Conservation (phyloP, 2,329 filamentous ascomycete species). For the Amauroascus niger region DNA sequence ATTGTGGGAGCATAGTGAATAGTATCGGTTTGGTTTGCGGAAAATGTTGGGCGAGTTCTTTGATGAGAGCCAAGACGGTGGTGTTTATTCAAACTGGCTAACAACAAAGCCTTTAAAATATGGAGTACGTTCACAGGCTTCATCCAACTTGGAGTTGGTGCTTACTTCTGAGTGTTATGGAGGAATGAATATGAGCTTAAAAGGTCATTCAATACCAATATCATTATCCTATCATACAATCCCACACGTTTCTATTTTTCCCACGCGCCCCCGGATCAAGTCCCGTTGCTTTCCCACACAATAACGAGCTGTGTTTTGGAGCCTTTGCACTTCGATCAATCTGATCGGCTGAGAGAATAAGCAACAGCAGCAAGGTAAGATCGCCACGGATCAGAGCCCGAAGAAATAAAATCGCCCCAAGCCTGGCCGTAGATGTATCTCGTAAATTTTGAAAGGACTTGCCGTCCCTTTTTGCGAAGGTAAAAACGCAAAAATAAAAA, state of each 20-base stretch:
- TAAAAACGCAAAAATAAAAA: neutral
- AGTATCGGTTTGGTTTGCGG: neutral
- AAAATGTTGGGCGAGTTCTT: neutral
- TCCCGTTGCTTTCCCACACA: neutral
- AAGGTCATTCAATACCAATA: neutral
- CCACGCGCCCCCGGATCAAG: neutral
- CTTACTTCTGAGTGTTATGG: too few relatives aligned
- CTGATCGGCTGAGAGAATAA: neutral
- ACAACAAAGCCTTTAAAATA: too few relatives aligned
- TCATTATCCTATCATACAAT: conserved; percentile 12
- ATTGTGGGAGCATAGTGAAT: conserved; percentile 35
- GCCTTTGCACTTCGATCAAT: neutral
- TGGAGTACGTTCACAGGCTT: too few relatives aligned
- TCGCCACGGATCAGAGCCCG: neutral
- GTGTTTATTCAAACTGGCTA: too few relatives aligned
- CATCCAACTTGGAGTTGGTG: too few relatives aligned
- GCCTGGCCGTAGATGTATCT: neutral
- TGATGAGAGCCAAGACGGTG: too few relatives aligned
- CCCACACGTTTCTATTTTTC: conserved; percentile 3
- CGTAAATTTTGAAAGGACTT: neutral
- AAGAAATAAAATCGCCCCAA: neutral
- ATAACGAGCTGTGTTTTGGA: too few relatives aligned
- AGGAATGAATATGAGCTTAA: neutral
- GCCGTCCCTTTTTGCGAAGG: neutral
- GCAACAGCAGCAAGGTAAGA: neutral